These are phyloP conservation scores for Cordyceps farinosa DNA, from an alignment of 2,329 filamentous ascomycete species.

Conservation along the genomic window DNA sequence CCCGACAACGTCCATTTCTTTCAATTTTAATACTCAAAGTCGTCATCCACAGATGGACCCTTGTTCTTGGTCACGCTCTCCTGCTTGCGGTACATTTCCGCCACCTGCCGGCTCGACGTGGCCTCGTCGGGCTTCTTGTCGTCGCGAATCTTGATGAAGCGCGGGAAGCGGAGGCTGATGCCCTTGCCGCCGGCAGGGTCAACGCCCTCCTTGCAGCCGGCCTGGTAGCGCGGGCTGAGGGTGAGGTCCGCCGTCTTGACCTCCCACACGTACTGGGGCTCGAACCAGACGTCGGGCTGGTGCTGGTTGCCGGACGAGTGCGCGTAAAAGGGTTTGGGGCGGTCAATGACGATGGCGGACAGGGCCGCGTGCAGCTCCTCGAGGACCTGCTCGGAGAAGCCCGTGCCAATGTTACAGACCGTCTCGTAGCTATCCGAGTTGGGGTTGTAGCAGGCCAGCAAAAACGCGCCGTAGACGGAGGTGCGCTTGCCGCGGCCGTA, in stretches of 20 bases:
- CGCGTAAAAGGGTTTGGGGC: conserved; percentile 88
- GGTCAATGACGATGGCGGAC: conserved; percentile 75
- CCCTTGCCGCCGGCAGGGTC: conserved; percentile 69
- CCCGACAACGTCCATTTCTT: neutral
- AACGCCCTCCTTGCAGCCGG: conserved; percentile 78
- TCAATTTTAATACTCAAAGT: conserved; percentile 83
- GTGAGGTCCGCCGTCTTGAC: conserved; percentile 96
- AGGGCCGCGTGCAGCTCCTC: conserved; percentile 78
- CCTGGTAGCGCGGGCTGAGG: conserved; percentile 86
- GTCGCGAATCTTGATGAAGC: conserved; percentile 87
- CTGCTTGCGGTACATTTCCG: conserved; percentile 96
- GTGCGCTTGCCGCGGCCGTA: conserved; percentile 93
- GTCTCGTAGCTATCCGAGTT: conserved; percentile 82
- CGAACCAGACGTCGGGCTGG: conserved; percentile 98
- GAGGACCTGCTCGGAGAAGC: conserved; percentile 92
- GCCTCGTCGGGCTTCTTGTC: conserved; percentile 96
- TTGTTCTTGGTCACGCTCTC: conserved; percentile 86
- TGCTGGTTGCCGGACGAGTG: conserved; percentile 83
- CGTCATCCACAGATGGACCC: conserved; percentile 84
- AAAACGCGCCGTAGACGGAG: conserved; percentile 90
- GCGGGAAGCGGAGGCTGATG: conserved; percentile 83
- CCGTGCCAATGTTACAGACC: conserved; percentile 97
- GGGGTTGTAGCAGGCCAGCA: conserved; percentile 89
- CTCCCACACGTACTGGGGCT: conserved; percentile 93
- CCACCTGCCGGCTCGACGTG: conserved; percentile 78